Conservation (phyloP, 2,329 filamentous ascomycete genomes). For the Juglanconis oblonga region DNA sequence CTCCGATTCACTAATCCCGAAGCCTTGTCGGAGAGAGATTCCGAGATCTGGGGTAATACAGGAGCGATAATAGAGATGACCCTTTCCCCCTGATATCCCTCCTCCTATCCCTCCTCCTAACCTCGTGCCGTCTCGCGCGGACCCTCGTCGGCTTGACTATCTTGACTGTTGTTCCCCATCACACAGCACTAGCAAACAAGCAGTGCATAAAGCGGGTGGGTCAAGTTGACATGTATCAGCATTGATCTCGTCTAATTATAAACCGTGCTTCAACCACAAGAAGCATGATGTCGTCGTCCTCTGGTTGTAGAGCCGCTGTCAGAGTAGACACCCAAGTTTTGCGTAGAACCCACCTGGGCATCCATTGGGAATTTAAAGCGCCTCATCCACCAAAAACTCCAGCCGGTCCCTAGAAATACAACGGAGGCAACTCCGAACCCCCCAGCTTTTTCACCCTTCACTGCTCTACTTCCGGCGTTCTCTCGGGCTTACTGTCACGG, state of each 20-base stretch:
- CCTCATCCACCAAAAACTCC: not conserved
- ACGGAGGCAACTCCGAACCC: not conserved
- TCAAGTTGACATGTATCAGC: not conserved
- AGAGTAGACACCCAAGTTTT: not conserved
- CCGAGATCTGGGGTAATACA: no score
- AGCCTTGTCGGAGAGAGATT: no score
- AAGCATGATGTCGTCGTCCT: no score
- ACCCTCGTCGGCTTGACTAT: no score
- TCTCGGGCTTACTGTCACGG: not conserved
- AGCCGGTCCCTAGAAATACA: not conserved
- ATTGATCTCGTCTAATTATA: not conserved
- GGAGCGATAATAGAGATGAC: no score
- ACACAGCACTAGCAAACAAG: not conserved
- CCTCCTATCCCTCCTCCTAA: no score
- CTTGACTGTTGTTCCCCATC: no score
- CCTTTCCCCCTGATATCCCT: no score
- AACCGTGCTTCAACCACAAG: not conserved
- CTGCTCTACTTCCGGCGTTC: not conserved
- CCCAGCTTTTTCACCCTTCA: not conserved
- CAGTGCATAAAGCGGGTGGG: no score
- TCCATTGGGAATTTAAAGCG: not conserved
- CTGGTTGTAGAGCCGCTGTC: not conserved
- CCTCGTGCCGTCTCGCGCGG: no score
- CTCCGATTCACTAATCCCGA: no score
- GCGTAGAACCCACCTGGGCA: not conserved